Percentiles rank a stretch among this genome's conserved stretches.
phyloP scores from a whole-genome alignment of 129 eudicot species.

The Dittrichia graveolens region DNA sequence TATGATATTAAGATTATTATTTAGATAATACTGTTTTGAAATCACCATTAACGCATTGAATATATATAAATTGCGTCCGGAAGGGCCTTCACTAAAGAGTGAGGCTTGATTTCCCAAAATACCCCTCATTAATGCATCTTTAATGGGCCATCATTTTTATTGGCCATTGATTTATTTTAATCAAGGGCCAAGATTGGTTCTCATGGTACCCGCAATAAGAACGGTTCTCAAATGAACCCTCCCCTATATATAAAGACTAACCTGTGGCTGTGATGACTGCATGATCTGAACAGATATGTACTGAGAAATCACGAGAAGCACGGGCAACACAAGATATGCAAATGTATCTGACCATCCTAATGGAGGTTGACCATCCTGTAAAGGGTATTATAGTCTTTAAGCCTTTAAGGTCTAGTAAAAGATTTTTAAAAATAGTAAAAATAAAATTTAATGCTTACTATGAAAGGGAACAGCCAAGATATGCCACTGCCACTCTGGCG shows the following conservation, averaged over 20 bases:
- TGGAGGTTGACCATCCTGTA: conserved; percentile 94
- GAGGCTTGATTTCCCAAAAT: too few species aligned
- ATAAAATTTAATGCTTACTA: conserved; percentile 49
- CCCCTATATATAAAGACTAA: conserved; percentile 10
- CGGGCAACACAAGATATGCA: conserved; percentile 93
- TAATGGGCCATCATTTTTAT: too few species aligned
- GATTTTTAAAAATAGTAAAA: neutral
- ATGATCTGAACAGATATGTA: conserved; percentile 84
- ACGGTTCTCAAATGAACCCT: too few species aligned
- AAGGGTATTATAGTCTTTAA: conserved; percentile 5
- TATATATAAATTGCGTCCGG: too few species aligned
- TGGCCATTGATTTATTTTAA: too few species aligned
- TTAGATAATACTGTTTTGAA: neutral
- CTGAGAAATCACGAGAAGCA: conserved; percentile 70
- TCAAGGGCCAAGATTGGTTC: too few species aligned
- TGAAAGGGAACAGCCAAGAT: conserved; percentile 93
- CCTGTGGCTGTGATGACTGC: conserved; percentile 96
- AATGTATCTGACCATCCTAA: conserved; percentile 96
- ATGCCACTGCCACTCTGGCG: conserved; percentile 90
- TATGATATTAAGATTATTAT: neutral
- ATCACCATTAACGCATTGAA: neutral
- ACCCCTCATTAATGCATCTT: too few species aligned
- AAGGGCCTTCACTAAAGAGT: too few species aligned
- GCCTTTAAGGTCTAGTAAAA: conserved; percentile 4
- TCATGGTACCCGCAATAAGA: too few species aligned